Percentiles rank a stretch among this genome's conserved stretches.
These are phyloP conservation scores for Secale cereale DNA, from an alignment of 176 grass and related monocot species.

Conservation along the genomic window DNA sequence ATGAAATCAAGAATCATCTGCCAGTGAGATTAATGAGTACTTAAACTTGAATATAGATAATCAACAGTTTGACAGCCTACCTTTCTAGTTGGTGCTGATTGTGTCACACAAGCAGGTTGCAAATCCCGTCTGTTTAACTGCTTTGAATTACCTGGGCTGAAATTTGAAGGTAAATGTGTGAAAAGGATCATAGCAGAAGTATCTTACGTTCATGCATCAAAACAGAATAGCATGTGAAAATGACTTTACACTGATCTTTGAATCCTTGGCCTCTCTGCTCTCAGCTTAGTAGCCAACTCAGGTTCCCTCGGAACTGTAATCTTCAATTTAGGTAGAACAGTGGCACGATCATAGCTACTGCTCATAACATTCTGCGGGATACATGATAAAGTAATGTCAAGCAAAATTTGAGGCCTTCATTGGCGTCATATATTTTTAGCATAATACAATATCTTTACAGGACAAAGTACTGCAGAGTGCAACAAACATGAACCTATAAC, in stretches of 20 bases:
- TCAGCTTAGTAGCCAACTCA: conserved; percentile 65
- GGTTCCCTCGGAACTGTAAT: conserved; percentile 77
- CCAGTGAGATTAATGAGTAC: conserved; percentile 10
- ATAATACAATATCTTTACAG: conserved; percentile 5
- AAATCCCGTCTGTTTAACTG: conserved; percentile 32
- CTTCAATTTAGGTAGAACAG: conserved; percentile 40
- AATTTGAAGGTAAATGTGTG: conserved; percentile 23
- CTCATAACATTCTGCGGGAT: conserved; percentile 27
- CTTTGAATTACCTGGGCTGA: conserved; percentile 49
- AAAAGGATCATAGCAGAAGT: conserved; percentile 12
- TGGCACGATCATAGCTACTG: conserved; percentile 12
- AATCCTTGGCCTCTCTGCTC: conserved; percentile 67
- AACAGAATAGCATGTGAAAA: conserved; percentile 20
- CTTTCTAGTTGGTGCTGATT: conserved; percentile 42
- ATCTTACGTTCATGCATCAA: conserved; percentile 23
- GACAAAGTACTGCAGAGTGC: background rate
- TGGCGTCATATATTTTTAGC: background rate
- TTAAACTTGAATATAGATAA: background rate
- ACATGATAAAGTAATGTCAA: conserved; percentile 10
- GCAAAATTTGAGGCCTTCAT: conserved; percentile 7
- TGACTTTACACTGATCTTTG: conserved; percentile 60
- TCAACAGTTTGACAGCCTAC: background rate
- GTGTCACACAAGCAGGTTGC: conserved; percentile 6
- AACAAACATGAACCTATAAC: background rate
- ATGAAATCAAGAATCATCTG: background rate